phyloP scores from a whole-genome alignment of 164 flowering plant genomes.

The Vitis riparia region DNA sequence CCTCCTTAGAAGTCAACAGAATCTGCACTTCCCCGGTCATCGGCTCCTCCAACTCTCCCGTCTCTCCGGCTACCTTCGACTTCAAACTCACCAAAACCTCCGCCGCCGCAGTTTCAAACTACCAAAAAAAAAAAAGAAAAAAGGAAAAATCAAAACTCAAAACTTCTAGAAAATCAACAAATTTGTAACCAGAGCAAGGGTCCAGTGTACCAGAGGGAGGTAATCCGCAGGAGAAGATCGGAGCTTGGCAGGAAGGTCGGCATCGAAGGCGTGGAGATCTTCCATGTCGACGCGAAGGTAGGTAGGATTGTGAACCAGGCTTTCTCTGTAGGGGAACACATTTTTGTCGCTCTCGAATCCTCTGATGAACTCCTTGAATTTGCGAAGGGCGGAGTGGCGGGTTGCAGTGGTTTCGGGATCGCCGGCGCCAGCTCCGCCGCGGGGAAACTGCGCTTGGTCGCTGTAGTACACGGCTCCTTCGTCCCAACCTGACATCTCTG shows the following conservation, averaged over 20 bases:
- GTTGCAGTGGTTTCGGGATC: conserved; percentile 40
- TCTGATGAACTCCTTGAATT: conserved; percentile 87
- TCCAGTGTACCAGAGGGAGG: conserved; percentile 63
- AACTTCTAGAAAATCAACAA: not conserved
- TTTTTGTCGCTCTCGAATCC: conserved; percentile 61
- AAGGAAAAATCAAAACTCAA: not conserved
- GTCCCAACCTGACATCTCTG: conserved; percentile 94
- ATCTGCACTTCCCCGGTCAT: conserved; percentile 77
- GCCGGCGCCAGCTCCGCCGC: conserved; percentile 41
- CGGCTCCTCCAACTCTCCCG: conserved; percentile 89
- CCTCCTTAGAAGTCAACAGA: conserved; percentile 79
- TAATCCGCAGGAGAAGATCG: conserved; percentile 88
- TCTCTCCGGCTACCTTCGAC: conserved; percentile 73
- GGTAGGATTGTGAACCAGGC: conserved; percentile 70
- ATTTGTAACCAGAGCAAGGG: not conserved
- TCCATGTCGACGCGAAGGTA: conserved; percentile 68
- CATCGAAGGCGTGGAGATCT: conserved; percentile 73
- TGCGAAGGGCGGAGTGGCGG: conserved; percentile 64
- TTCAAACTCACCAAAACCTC: conserved; percentile 72
- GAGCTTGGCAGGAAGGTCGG: conserved; percentile 68
- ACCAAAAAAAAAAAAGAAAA: conserved; percentile 9
- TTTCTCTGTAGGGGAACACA: conserved; percentile 80
- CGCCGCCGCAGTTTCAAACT: conserved; percentile 94
- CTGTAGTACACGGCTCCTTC: conserved; percentile 96
- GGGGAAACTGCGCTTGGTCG: conserved; percentile 94